Evolutionary conservation across 768 basidiomycete species (phyloP), one percentile per base, ranked within the genome.

Genomic region (Serendipita indica): DNA sequence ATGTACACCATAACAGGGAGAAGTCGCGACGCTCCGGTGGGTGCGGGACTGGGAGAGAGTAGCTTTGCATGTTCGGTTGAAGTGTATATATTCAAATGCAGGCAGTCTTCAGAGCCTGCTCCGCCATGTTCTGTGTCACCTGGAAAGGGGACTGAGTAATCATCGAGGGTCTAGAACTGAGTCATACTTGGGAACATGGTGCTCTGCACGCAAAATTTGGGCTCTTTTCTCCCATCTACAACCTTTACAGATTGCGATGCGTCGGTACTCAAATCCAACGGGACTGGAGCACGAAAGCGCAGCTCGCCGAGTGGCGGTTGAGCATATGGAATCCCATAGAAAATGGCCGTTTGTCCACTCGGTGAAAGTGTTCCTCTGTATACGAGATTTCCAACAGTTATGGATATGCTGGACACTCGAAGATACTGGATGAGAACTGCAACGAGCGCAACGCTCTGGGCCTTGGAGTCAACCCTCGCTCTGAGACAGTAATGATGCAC

Each of bases 41-140:
- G 75, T 76, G 1, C 74, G 71, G 25, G 67, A n/a, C n/a, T n/a
- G n/a, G n/a, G n/a, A n/a, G n/a, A n/a, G 63, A 33, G 72, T 76
- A 2, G 75, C 10, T 54, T 54, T 54, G 22, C 25, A 30, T 18
- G 7, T 25, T 43, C 27, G n/a, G n/a, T n/a, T n/a, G n/a, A n/a
- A 7, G 78, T 68, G 59, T 83, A 83, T 13, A 84, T 72, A 64
- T 83, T 81, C 18, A 83, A 69, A 46, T 83, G 82, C 33, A 84
- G 67, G 62, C 81, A 84, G 62, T 83, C 81, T 68, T 83, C 82
- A 39, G 76, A 77, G 12, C 82, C 81, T 12, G 80, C 79, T 27
- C 81, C 81, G 45, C 82, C 81, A 22, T 76, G 73, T 63, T 80
- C 80, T 6, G n/a, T n/a, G n/a, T 77, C 77, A 18, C 45, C 77